phyloP scores from a whole-genome alignment of 768 basidiomycete genomes.

The Lactarius hatsudake region DNA sequence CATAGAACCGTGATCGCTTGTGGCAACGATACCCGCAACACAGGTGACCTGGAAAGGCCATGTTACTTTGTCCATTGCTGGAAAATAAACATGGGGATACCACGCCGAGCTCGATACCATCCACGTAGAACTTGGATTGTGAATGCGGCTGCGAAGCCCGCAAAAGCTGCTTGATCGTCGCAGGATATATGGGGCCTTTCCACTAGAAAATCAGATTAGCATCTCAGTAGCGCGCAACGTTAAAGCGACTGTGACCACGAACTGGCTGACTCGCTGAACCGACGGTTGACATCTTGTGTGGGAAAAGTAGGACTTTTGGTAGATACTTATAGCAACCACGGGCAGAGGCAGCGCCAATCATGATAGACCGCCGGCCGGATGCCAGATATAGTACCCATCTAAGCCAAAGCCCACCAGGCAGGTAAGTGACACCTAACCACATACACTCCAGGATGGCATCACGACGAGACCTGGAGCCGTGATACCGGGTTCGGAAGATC shows the following conservation, averaged over 20 bases:
- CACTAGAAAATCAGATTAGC: neutral
- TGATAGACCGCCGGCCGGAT: neutral
- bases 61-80: neutral
- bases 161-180: slow-evolving; percentile 54
- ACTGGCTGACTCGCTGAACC: slow-evolving; percentile 3
- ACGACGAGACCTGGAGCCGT: neutral
- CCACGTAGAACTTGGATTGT: slow-evolving; percentile 13
- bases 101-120: slow-evolving; percentile 20
- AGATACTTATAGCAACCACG: neutral
- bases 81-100: slow-evolving; percentile 5
- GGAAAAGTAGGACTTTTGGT: neutral
- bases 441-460: neutral
- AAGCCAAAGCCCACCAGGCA: neutral
- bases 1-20: slow-evolving; percentile 12
- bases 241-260: neutral
- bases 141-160: slow-evolving; percentile 33
- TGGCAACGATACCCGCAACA: slow-evolving; percentile 43
- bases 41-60: slow-evolving; percentile 41
- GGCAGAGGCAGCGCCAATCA: neutral
- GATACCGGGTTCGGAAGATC: neutral
- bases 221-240: neutral
- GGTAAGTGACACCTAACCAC: neutral
- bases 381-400: neutral
- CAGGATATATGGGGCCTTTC: slow-evolving; percentile 37
- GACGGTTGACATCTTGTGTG: slow-evolving; percentile 7